These are phyloP conservation scores for Aurinia saxatilis DNA, from an alignment of 345 rosid genomes.

Conservation along the genomic window DNA sequence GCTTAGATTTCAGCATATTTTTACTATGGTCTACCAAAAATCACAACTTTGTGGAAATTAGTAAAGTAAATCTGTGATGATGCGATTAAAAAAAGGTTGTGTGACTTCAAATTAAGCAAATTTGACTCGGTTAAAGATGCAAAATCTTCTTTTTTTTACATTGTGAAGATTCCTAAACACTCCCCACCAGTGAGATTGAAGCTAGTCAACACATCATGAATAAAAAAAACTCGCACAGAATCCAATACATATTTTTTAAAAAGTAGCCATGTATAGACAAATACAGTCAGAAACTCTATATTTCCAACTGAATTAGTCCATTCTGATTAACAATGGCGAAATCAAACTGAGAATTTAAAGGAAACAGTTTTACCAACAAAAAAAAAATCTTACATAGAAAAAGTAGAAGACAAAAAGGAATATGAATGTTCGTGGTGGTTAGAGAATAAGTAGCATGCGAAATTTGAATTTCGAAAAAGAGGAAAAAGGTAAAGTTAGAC, in stretches of 20 bases:
- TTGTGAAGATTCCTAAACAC: conserved; percentile 17
- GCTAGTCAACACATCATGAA: conserved; percentile 11
- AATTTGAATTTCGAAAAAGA: conserved; percentile 26
- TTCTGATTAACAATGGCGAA: too few relatives aligned
- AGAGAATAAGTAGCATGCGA: background rate
- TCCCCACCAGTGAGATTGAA: conserved; percentile 6
- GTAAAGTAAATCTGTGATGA: conserved; percentile 4
- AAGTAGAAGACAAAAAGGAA: background rate
- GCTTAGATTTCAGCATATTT: background rate
- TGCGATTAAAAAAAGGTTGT: background rate
- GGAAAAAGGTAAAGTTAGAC: conserved; percentile 6
- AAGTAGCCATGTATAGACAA: background rate
- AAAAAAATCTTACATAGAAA: background rate
- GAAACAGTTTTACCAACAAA: background rate
- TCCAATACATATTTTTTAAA: background rate
- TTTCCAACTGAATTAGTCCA: too few relatives aligned
- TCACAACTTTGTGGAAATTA: background rate
- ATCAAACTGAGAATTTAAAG: background rate
- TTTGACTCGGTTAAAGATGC: conserved; percentile 2
- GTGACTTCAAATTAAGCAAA: conserved; percentile 6
- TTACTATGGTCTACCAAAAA: background rate
- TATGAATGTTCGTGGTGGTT: background rate
- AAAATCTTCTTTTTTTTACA: background rate
- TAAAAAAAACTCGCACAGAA: conserved; percentile 12
- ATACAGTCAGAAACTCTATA: too few relatives aligned